Evolutionary conservation across 495 filamentous ascomycete species (phyloP).

Genomic region (Aspergillus leporis): DNA sequence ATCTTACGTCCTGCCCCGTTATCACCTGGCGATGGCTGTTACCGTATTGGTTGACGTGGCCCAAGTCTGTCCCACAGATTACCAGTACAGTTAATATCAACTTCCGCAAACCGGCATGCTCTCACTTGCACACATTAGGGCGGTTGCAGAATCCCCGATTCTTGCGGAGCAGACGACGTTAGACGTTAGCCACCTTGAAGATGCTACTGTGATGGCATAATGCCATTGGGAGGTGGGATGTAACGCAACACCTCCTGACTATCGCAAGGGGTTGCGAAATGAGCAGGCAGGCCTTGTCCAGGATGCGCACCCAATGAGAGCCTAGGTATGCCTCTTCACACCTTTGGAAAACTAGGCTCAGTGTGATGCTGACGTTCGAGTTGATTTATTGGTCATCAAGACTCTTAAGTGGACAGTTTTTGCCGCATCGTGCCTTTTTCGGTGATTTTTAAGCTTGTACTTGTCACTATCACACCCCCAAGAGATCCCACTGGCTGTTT

Average conservation of each 20-base stretch:
- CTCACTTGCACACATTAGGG: slow-evolving; percentile 4
- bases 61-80: neutral
- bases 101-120: neutral
- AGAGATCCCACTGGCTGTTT: neutral
- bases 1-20: slow-evolving; percentile 2
- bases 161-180: neutral
- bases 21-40: neutral
- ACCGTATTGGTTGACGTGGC: slow-evolving; percentile 11
- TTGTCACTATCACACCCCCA: slow-evolving; percentile 19
- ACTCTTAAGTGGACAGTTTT: neutral
- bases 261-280: slow-evolving; percentile 12
- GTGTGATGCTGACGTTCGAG: slow-evolving; percentile 4
- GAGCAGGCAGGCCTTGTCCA: slow-evolving; percentile 3
- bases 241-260: slow-evolving; percentile 9
- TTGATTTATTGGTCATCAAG: slow-evolving; percentile 2
- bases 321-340: neutral
- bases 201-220: neutral
- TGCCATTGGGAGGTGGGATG: neutral
- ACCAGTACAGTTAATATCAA: neutral
- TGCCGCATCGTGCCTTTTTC: neutral
- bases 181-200: neutral
- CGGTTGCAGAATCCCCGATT: slow-evolving; percentile 1
- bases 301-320: slow-evolving; percentile 2
- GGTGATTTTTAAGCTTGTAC: neutral
- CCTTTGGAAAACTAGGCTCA: neutral